Percentiles rank a stretch among this genome's conserved stretches.
Evolutionary conservation across 192 early-diverging fungal genomes (phyloP).

Genomic region (Podila epicladia): DNA sequence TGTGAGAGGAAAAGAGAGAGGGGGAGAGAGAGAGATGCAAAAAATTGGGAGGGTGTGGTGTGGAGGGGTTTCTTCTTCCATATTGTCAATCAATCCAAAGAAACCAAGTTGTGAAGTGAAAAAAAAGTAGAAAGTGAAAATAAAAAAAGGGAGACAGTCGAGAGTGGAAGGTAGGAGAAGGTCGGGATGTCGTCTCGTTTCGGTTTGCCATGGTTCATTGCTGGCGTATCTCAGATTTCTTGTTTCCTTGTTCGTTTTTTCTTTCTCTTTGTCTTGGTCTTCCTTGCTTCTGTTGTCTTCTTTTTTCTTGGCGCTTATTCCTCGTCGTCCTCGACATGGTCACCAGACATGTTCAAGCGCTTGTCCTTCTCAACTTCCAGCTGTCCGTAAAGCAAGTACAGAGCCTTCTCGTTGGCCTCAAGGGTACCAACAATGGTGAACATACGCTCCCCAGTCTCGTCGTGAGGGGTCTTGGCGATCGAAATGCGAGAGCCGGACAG

Average conservation of each 20-base stretch:
- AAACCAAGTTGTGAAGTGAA: too few species aligned
- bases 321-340: slow-evolving; percentile 52
- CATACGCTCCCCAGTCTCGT: slow-evolving; percentile 84
- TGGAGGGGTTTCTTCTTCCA: background rate
- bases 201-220: slow-evolving; percentile 3
- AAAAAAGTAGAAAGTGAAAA: background rate
- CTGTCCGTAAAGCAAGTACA: slow-evolving; percentile 90
- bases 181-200: too few species aligned
- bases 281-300: slow-evolving; percentile 19
- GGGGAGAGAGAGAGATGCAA: too few species aligned
- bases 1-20: too few species aligned
- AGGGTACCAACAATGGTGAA: slow-evolving; percentile 92
- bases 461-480: slow-evolving; percentile 86
- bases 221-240: background rate
- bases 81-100: background rate
- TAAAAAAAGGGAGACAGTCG: too few species aligned
- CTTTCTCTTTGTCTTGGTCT: background rate
- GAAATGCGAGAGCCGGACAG: slow-evolving; percentile 87
- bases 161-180: too few species aligned
- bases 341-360: slow-evolving; percentile 60
- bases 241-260: background rate
- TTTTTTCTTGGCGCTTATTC: slow-evolving; percentile 19
- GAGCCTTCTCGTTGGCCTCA: slow-evolving; percentile 89
- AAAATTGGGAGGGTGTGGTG: background rate
- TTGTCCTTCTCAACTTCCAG: slow-evolving; percentile 90